A percentile compares a stretch with the other conserved stretches of the same genome.
These are phyloP conservation scores for Symbiodinium pilosum DNA, from an alignment of 73 alveolate species.

Conservation along the genomic window DNA sequence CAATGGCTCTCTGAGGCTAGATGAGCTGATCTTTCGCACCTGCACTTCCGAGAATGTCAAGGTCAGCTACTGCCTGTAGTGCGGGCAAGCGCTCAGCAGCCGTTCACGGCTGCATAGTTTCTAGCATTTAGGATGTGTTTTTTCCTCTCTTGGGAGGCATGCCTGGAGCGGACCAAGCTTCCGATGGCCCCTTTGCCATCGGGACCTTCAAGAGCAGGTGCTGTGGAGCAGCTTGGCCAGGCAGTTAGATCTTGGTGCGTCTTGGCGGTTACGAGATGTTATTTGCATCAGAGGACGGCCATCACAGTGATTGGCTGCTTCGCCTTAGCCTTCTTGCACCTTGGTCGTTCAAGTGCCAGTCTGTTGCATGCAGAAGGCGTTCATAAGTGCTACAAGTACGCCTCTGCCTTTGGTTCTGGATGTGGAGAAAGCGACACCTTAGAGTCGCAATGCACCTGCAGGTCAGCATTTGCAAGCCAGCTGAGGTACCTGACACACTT, in stretches of 20 bases:
- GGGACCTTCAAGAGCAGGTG: conserved; percentile 1
- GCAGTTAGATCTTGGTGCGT: no score
- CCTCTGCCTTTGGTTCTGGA: no score
- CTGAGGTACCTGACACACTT: conserved; percentile 23
- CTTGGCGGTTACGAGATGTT: no score
- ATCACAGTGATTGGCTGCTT: conserved; percentile 13
- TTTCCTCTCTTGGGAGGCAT: background rate
- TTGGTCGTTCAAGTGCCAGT: background rate
- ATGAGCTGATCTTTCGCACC: conserved; percentile 36
- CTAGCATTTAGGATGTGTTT: no score
- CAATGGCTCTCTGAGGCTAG: conserved; percentile 28
- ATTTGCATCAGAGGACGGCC: background rate
- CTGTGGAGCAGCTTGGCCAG: background rate
- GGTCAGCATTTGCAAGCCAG: no score
- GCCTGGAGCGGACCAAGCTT: conserved; percentile 37
- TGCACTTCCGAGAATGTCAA: conserved; percentile 35
- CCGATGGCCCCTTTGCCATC: conserved; percentile 9
- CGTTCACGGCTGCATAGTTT: no score
- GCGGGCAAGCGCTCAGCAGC: no score
- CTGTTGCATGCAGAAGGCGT: background rate
- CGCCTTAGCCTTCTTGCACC: background rate
- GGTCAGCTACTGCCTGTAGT: no score
- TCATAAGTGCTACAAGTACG: background rate
- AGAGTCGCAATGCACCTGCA: no score
- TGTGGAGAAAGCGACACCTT: no score